These are phyloP conservation scores for Pyricularia sp. DNA, from an alignment of 2,329 filamentous ascomycete genomes.

Conservation along the genomic window DNA sequence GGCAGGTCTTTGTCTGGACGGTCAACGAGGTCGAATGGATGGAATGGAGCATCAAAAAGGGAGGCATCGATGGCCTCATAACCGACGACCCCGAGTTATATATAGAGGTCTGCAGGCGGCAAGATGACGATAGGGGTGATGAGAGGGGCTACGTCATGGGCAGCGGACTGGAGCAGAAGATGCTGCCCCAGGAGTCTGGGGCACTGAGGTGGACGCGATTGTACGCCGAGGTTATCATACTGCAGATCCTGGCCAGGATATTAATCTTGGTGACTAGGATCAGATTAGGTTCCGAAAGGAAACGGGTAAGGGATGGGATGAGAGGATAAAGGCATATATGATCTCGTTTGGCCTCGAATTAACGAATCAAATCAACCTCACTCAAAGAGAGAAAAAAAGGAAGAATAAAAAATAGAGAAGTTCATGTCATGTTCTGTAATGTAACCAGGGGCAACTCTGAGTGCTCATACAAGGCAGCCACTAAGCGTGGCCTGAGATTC, in stretches of 20 bases:
- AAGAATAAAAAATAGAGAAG: not conserved
- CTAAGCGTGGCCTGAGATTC: not conserved
- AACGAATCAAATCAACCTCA: not conserved
- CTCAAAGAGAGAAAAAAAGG: not conserved
- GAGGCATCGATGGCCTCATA: constrained; percentile 65
- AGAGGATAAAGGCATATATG: constrained; percentile 3
- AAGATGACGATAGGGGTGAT: not conserved
- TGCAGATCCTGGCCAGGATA: constrained; percentile 6
- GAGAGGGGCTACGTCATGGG: constrained; percentile 2
- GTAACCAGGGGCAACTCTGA: not conserved
- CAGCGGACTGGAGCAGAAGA: not conserved
- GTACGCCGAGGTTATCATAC: constrained; percentile 8
- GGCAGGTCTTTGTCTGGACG: constrained; percentile 73
- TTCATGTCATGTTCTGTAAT: no score
- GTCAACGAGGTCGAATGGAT: constrained; percentile 73
- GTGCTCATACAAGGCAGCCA: not conserved
- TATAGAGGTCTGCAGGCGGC: constrained; percentile 44
- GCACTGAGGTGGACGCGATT: constrained; percentile 4
- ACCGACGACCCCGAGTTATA: constrained; percentile 73
- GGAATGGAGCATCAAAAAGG: constrained; percentile 63
- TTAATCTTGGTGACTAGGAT: constrained; percentile 6
- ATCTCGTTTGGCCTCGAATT: not conserved
- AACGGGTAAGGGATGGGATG: constrained; percentile 7
- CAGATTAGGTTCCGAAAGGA: constrained; percentile 8
- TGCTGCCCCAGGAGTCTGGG: constrained; percentile 6